Conservation (phyloP, 176 grass and related monocot species). For the Bonia amplexicaulis region DNA sequence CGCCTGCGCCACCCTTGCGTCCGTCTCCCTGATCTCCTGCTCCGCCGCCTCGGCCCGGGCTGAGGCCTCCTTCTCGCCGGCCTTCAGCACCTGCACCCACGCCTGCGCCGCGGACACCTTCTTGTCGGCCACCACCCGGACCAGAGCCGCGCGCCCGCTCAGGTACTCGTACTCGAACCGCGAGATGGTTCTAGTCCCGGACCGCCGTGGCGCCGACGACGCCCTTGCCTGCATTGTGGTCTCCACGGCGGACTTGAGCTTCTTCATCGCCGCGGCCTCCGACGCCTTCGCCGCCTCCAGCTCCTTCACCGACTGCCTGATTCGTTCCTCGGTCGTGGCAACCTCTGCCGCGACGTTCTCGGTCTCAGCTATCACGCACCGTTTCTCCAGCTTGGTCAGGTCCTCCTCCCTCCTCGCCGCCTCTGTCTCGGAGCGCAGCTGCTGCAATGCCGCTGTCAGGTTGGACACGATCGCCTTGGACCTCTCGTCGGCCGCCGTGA, state of each 20-base stretch:
- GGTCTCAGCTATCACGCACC: constrained; percentile 33
- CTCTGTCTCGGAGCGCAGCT: constrained; percentile 53
- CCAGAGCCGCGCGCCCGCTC: constrained; percentile 38
- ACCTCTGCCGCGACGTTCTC: constrained; percentile 29
- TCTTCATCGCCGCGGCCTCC: constrained; percentile 60
- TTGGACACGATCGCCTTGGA: constrained; percentile 55
- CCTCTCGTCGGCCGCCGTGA: constrained; percentile 49
- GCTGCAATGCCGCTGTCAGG: constrained; percentile 54
- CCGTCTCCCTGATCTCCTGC: constrained; percentile 31
- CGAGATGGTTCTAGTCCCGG: constrained; percentile 52
- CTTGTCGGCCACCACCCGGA: constrained; percentile 62
- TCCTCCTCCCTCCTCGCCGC: constrained; percentile 51
- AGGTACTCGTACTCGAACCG: constrained; percentile 89
- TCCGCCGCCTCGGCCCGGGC: constrained; percentile 36
- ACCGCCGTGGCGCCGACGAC: background rate
- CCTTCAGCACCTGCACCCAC: constrained; percentile 66
- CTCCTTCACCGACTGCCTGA: constrained; percentile 39
- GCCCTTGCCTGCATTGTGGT: constrained; percentile 45
- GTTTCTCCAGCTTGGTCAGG: constrained; percentile 35
- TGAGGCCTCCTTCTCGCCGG: constrained; percentile 55
- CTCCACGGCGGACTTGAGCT: constrained; percentile 45
- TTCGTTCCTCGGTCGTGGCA: constrained; percentile 28
- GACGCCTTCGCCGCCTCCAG: constrained; percentile 57
- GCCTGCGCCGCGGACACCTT: constrained; percentile 71
- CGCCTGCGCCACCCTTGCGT: constrained; percentile 9